Base-by-base conservation (phyloP, 2,329 filamentous ascomycete genomes). In the Penicillium freii region DNA sequence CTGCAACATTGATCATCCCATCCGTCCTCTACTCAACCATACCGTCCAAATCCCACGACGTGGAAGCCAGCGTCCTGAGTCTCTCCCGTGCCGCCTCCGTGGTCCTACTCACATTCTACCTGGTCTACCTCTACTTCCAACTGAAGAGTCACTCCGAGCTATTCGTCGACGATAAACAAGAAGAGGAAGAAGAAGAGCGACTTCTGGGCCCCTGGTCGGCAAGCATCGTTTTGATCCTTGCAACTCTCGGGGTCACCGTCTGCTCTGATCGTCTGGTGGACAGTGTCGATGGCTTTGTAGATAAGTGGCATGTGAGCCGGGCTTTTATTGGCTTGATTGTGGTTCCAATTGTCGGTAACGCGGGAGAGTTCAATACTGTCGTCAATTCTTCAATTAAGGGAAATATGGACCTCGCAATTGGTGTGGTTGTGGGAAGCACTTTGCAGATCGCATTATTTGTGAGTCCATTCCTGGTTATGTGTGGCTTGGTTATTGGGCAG, bases 1-100 rank as follows among this genome's bases (percentile, higher is more conserved):
- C 92, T 29, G 87, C 87, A 34, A 87, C 85, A 61, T 81, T 95
- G 60, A 91, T 95, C 62, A 89, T 95, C 15, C 91, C 91, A 9
- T 62, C 61, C 10, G 58, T 64, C 2, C 46, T 65, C 36, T 62
- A 59, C 51, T 59, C 62, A 17, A 66, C 58, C 7, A 59, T 58
- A 10, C 51, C 53, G 5, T 51, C 55, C 23, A 53, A 55, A 15
- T 54, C 54, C 11, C 38, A 49, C 1, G 55, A 56, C 0, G 50
- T 61, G 15, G 51, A 56, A 29, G 43, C 57, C 27, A 63, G 58
- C 23, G 57, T 65, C 13, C 48, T 65, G 19, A 51, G 42, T 31
- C 73, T 83, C 11, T 82, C 81, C 5, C 80, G 80, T 57, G 80
- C 80, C 50, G 82, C 81, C 9, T 73, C 81, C n/a, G 78, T 82